These are phyloP conservation scores for Tephrocybe sp. DNA, from an alignment of 768 basidiomycete species.

Conservation along the genomic window DNA sequence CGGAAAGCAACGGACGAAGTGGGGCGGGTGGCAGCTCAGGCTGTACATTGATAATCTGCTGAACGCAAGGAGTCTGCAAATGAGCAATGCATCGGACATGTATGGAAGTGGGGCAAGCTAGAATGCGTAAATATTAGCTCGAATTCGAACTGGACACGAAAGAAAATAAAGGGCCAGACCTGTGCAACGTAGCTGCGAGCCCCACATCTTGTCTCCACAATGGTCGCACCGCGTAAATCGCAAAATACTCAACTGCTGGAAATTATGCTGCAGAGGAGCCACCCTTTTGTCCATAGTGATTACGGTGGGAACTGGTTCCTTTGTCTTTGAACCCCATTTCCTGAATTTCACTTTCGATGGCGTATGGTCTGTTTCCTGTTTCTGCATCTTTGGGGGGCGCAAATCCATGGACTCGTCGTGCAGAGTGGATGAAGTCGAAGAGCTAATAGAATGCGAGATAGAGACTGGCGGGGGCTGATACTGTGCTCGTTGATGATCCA, in stretches of 20 bases:
- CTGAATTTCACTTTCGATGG: slow-evolving; percentile 58
- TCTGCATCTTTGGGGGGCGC: slow-evolving; percentile 35
- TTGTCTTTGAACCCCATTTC: slow-evolving; percentile 63
- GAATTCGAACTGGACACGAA: not conserved
- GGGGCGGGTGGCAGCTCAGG: slow-evolving; percentile 32
- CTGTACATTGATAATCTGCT: slow-evolving; percentile 24
- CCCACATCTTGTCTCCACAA: slow-evolving; percentile 99
- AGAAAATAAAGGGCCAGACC: slow-evolving; percentile 47
- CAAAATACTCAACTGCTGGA: slow-evolving; percentile 86
- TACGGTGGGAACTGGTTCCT: slow-evolving; percentile 38
- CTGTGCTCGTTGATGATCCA: slow-evolving; percentile 26
- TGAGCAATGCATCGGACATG: slow-evolving; percentile 83
- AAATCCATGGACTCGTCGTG: slow-evolving; percentile 47
- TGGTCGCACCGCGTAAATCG: slow-evolving; percentile 92
- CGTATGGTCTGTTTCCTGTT: slow-evolving; percentile 45
- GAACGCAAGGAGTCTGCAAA: slow-evolving; percentile 64
- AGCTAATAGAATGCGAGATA: slow-evolving; percentile 34
- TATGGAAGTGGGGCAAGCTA: slow-evolving; percentile 82
- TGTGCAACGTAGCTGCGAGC: slow-evolving; percentile 88
- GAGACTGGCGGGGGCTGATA: slow-evolving; percentile 26
- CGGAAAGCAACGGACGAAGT: slow-evolving; percentile 33
- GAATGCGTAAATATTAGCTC: not conserved
- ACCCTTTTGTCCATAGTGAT: slow-evolving; percentile 30
- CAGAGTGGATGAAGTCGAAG: slow-evolving; percentile 45
- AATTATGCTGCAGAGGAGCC: slow-evolving; percentile 65